A percentile compares a stretch with the other conserved stretches of the same genome.
These are phyloP conservation scores for Camellia oleifera DNA, from an alignment of 179 eudicot species.

Conservation along the genomic window DNA sequence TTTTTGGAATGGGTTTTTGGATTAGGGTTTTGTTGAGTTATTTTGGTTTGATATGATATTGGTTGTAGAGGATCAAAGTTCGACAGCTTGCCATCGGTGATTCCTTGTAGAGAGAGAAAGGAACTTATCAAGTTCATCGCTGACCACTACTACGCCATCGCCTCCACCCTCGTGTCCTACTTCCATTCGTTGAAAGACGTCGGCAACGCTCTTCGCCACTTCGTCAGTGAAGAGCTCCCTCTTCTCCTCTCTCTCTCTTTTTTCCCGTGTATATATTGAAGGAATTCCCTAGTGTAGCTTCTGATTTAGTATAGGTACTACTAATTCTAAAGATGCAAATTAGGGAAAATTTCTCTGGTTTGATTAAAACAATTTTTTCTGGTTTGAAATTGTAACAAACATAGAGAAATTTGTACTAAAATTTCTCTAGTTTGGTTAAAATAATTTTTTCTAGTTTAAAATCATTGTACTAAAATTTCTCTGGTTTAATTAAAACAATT, in stretches of 20 bases:
- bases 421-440: too few species aligned
- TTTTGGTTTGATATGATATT: constrained; percentile 27
- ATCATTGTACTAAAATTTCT: too few species aligned
- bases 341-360: too few species aligned
- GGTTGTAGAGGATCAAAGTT: constrained; percentile 62
- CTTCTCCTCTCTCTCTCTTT: constrained; percentile 31
- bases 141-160: constrained; percentile 78
- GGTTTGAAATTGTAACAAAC: too few species aligned
- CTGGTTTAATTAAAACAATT: too few species aligned
- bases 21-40: constrained; percentile 21
- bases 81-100: constrained; percentile 51
- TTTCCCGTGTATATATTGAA: constrained; percentile 47
- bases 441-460: too few species aligned
- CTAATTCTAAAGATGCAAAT: too few species aligned
- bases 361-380: too few species aligned
- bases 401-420: too few species aligned
- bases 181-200: constrained; percentile 59
- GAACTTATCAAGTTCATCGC: constrained; percentile 61
- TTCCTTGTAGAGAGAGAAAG: constrained; percentile 53
- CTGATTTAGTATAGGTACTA: too few species aligned
- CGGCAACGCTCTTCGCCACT: constrained; percentile 72
- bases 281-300: too few species aligned
- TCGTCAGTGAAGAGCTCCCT: constrained; percentile 78
- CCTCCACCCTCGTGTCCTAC: constrained; percentile 77
- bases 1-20: constrained; percentile 1